phyloP scores from a whole-genome alignment of 148 eudicot genomes.

The Spergularia bocconei region DNA sequence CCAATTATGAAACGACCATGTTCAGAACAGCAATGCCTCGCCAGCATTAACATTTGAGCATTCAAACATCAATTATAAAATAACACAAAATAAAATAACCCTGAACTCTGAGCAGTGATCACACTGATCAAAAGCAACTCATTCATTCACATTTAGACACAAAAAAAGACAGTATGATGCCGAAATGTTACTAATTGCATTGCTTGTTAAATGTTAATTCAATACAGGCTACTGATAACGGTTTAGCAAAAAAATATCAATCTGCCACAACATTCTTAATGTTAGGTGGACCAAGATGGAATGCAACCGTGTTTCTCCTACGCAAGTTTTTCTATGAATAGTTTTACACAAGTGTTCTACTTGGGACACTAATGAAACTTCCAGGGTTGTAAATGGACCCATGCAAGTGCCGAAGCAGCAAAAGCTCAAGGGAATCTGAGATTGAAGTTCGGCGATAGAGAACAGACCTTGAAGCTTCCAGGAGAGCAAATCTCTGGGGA shows the following conservation, averaged over 20 bases:
- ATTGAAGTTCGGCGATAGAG: not conserved
- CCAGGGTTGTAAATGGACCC: conserved; percentile 8
- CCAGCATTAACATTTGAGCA: not conserved
- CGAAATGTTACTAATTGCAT: conserved; percentile 14
- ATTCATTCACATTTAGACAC: not conserved
- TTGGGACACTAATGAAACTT: conserved; percentile 17
- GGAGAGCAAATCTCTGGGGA: conserved; percentile 2
- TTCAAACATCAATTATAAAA: no score
- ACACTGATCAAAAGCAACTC: not conserved
- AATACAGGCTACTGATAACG: conserved; percentile 22
- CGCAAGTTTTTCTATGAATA: conserved; percentile 26
- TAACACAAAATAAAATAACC: no score
- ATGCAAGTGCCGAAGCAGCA: conserved; percentile 21
- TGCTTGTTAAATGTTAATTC: conserved; percentile 22
- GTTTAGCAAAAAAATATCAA: conserved; percentile 21
- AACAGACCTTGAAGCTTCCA: conserved; percentile 24
- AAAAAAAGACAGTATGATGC: not conserved
- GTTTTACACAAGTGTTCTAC: conserved; percentile 27
- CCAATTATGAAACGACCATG: no score
- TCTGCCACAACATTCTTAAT: conserved; percentile 18
- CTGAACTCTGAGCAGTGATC: not conserved
- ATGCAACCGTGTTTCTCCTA: conserved; percentile 10
- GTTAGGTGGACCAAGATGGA: conserved; percentile 17
- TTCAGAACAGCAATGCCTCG: not conserved
- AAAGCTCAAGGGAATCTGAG: conserved; percentile 8